Base-by-base conservation (phyloP, 805 yeast genomes). In the Hemisphaericaspora nanyangensis region DNA sequence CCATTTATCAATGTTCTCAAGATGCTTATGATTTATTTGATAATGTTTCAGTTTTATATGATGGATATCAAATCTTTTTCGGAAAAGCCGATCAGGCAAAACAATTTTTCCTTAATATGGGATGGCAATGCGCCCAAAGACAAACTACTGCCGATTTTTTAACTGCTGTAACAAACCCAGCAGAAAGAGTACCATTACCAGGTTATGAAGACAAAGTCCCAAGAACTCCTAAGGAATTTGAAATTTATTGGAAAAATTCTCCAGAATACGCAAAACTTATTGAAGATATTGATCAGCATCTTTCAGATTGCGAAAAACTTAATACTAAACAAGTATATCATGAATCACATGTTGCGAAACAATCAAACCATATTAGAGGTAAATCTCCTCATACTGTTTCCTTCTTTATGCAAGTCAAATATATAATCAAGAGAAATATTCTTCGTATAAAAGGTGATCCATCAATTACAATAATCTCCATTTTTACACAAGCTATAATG, bases 101-200 rank as follows among this genome's bases (percentile, higher is more conserved):
- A 48, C 69, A 58, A 11, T 80, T 66, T 49, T 80, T 80, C 52
- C 53, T 63, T 43, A 59, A 63, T 16, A 76, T 80, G 83, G 86
- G 86, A 27, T 80, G 65, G 63, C 61, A 68, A 17, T 78, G 80
- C 51, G 76, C 78, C 33, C 62, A 66, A 34, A 74, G 85, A 66
- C 80, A 77, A 68, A 76, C 84, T 3, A 77, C 85, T 35, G 77
- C 83, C 6, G 86, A 80, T 52, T 80, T 67, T 52, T 70, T 80
- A 51, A 80, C 85, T 12, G 70, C 83, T 5, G 71, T 80, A 37
- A 80, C 86, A n/a, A 82, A 79, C 56, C 84, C 81, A 11, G 70
- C 68, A 20, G 83, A 79, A 41, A 71, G 85, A 61, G 60, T 70
- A 12, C 53, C 53, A 24, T 61, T 55, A 38, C 63, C 66, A 8